Evolutionary conservation across 179 eudicot genomes (phyloP), one percentile per base, ranked within the genome.

Genomic region (Drosera spatulata): DNA sequence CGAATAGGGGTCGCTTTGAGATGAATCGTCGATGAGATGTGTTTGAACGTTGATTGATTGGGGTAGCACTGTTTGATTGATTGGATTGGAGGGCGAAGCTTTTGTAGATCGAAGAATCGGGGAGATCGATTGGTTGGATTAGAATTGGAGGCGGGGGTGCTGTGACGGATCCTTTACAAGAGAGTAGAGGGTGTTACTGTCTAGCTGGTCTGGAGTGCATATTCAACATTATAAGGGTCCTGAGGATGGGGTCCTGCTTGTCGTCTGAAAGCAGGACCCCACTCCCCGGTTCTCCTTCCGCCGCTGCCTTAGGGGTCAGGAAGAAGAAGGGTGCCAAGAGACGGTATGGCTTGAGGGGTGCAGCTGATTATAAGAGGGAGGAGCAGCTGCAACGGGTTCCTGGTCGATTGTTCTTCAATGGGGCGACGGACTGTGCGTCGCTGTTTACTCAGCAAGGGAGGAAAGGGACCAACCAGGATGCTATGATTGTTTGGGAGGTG

Each of bases 211-310:
- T 90, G 93, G 96, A 87, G 81, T 90, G 96, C 84, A 41, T 90
- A 79, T 63, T 85, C 3, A 75, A 80, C 61, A 77, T 90, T 1
- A 72, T 90, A 83, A 79, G 96, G 96, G 90, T 96, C 93, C 88
- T 90, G 48, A 80, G 86, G 69, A 87, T 85, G 97, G 96, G 97
- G 78, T 87, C 95, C 96, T 90, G 97, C 87, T 83, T 90, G 56
- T 75, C 97, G 43, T 63, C 74, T 50, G 97, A 90, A 73, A 80
- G 94, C 90, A 82, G 94, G 86, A 78, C 77, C 79, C 90, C 96
- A 61, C 74, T 74, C 66, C 82, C 96, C 4, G 67, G 70, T 50
- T 80, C 95, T 33, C 87, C 91, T 1, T 59, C 79, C 6, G 15
- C 77, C 1, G 33, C 33, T 39, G 56, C 64, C 14, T 59, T 74